These are phyloP conservation scores for Pseudocercospora fuligena DNA, from an alignment of 2,329 filamentous ascomycete species.

Conservation along the genomic window DNA sequence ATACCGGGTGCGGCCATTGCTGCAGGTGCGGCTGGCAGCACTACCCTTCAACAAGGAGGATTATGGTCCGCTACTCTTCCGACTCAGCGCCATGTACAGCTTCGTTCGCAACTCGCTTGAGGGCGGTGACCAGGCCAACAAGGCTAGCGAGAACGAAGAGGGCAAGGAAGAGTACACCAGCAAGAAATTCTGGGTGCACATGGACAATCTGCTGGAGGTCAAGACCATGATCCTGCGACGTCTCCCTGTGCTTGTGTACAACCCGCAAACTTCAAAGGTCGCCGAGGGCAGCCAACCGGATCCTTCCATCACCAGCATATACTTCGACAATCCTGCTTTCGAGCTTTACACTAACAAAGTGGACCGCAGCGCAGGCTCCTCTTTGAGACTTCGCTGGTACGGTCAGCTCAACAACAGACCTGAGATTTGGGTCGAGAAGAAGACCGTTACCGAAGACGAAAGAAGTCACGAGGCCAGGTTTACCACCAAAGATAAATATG, in stretches of 20 bases:
- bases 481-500: conserved; percentile 90
- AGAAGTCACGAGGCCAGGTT: conserved; percentile 80
- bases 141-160: conserved; percentile 27
- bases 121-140: conserved; percentile 42
- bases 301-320: conserved; percentile 91
- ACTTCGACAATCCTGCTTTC: conserved; percentile 90
- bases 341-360: conserved; percentile 86
- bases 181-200: conserved; percentile 79
- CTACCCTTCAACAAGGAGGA: conserved; percentile 94
- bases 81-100: conserved; percentile 93
- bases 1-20: conserved; percentile 88
- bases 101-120: conserved; percentile 86
- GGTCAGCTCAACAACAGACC: conserved; percentile 79
- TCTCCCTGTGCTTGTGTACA: conserved; percentile 90
- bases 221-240: conserved; percentile 93
- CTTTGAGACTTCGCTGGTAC: conserved; percentile 88
- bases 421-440: conserved; percentile 86
- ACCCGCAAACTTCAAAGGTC: conserved; percentile 81
- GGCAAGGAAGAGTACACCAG: conserved; percentile 39
- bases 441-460: conserved; percentile 77
- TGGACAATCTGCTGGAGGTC: conserved; percentile 93
- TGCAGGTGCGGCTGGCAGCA: conserved; percentile 86
- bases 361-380: conserved; percentile 75
- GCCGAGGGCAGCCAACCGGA: conserved; percentile 77
- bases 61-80: conserved; percentile 85